These are phyloP conservation scores for Xylaria curta DNA, from an alignment of 495 filamentous ascomycete species.

Conservation along the genomic window DNA sequence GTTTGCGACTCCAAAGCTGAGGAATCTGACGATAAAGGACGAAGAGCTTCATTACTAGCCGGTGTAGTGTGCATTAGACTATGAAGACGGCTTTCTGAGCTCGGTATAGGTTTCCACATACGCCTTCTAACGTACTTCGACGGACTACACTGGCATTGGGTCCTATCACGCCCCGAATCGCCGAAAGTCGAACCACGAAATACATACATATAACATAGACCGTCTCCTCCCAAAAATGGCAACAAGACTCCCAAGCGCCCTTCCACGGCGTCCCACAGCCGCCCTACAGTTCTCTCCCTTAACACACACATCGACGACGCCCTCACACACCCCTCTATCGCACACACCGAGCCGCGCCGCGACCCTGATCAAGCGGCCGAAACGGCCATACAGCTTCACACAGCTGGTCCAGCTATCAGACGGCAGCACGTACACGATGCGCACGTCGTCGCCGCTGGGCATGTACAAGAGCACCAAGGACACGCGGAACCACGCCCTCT, in stretches of 20 bases:
- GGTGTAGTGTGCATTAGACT: constrained; percentile 2
- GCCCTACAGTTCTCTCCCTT: constrained; percentile 1
- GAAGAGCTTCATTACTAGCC: neutral
- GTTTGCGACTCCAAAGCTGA: neutral
- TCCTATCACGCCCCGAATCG: neutral
- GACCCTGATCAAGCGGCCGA: constrained; percentile 84
- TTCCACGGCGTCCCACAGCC: constrained; percentile 39
- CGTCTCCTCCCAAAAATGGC: constrained; percentile 29
- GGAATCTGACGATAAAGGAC: constrained; percentile 11
- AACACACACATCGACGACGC: constrained; percentile 26
- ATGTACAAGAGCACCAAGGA: constrained; percentile 82
- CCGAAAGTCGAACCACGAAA: neutral
- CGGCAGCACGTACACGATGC: constrained; percentile 83
- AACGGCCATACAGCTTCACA: constrained; percentile 94
- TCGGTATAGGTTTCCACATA: neutral
- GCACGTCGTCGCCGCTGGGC: constrained; percentile 83
- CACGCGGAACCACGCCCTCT: constrained; percentile 83
- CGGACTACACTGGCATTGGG: neutral
- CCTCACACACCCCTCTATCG: constrained; percentile 37
- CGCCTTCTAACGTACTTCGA: neutral
- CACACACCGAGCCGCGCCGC: constrained; percentile 70
- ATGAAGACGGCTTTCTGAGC: neutral
- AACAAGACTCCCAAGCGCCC: constrained; percentile 36
- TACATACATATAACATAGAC: neutral
- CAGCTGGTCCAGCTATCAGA: constrained; percentile 95